Evolutionary conservation across 2,329 filamentous ascomycete genomes (phyloP), one percentile per base, ranked within the genome.

Genomic region (Drechslerella stenobrocha): DNA sequence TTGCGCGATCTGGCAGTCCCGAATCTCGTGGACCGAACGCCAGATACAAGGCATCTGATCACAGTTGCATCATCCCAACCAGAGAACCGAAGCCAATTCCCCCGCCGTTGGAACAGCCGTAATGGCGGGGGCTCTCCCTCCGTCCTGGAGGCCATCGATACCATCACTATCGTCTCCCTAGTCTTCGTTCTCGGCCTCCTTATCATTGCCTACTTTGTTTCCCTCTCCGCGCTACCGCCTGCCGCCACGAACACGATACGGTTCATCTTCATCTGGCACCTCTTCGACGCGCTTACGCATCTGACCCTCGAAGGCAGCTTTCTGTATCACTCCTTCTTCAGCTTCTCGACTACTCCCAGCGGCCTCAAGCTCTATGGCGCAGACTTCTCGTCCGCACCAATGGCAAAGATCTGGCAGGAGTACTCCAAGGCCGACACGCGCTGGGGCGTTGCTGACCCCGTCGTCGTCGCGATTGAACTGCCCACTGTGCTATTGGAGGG

Each of bases 251-350:
- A 78, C 34, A 82, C 84, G 52, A 81, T 81, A 58, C 89, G 90
- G 69, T 79, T 88, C 75, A 85, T 96, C 71, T 96, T 96, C 81
- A 83, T 95, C 78, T 96, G 92, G 92, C 91, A 96, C 79, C 82
- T 89, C 34, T 95, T 95, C 78, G 91, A 96, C 76, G 89, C 89
- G 28, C 82, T 96, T 42, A 92, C 91, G 74, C 93, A 98, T 79
- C 84, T 95, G 77, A 80, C 90, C 76, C 87, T 97, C 75, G 92
- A 97, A 79, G 91, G 90, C 55, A 87, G 46, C 32, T 69, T 69
- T 30, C 64, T 69, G 5, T 69, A 69, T 44, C 66, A 65, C n/a
- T 70, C 66, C 23, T 65, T 64, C 52, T 64, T 59, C 53, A 42
- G 45, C 26, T 30, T 3, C 11, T 56, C 46, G 5, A 35, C 52